Evolutionary conservation across 2,329 filamentous ascomycete genomes (phyloP).

Genomic region (Cercospora brassicicola): DNA sequence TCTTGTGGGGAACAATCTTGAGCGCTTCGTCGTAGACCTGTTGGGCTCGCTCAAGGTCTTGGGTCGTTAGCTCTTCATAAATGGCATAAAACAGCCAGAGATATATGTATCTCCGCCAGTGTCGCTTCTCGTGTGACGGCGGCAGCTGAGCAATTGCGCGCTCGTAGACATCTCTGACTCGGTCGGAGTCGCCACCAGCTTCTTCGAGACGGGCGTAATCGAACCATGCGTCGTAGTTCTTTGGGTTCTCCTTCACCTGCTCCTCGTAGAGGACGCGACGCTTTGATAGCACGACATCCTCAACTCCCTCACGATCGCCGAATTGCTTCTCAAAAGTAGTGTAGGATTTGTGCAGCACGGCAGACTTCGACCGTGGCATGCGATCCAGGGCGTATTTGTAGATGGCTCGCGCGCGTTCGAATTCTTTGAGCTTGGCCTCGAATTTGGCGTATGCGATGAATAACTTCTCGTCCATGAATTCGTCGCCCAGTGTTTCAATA

Average conservation of each 20-base stretch:
- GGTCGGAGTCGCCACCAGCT: conserved; percentile 74
- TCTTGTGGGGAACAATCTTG: conserved; percentile 86
- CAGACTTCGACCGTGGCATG: conserved; percentile 81
- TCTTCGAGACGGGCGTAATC: conserved; percentile 93
- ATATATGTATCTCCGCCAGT: conserved; percentile 97
- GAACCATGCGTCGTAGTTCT: conserved; percentile 97
- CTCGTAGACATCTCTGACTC: conserved; percentile 90
- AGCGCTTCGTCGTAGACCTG: conserved; percentile 91
- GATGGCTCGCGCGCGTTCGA: conserved; percentile 87
- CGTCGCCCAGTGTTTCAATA: conserved; percentile 85
- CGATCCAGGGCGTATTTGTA: conserved; percentile 96
- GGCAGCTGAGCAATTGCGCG: conserved; percentile 93
- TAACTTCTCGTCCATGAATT: conserved; percentile 92
- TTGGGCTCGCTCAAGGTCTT: conserved; percentile 73
- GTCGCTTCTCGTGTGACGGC: conserved; percentile 91
- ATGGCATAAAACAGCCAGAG: conserved; percentile 97
- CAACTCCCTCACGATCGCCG: conserved; percentile 87
- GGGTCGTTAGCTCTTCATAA: conserved; percentile 86
- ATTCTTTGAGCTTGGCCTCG: conserved; percentile 91
- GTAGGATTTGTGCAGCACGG: conserved; percentile 85
- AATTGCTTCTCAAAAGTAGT: conserved; percentile 99
- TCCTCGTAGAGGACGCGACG: conserved; percentile 91
- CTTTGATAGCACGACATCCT: conserved; percentile 94
- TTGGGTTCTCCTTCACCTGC: conserved; percentile 86
- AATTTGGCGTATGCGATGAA: conserved; percentile 96